A percentile compares a stretch with the other conserved stretches of the same genome.
Conservation (phyloP, 2,329 filamentous ascomycete genomes). For the Penicillium sp. region DNA sequence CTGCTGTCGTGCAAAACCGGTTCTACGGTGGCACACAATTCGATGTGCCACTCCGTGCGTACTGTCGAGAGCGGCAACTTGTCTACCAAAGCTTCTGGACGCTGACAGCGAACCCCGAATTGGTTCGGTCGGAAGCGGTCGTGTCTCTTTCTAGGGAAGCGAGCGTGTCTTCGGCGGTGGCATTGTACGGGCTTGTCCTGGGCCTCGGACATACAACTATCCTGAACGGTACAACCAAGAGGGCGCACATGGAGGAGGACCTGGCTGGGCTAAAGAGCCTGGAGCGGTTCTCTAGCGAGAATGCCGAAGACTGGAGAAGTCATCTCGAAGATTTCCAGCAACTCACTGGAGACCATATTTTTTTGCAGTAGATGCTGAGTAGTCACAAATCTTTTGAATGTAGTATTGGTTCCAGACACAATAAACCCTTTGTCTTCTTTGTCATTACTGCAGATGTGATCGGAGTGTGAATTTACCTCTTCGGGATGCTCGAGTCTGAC, state of each 20-base stretch:
- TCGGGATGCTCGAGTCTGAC: constrained; percentile 1
- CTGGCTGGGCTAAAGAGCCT: constrained; percentile 50
- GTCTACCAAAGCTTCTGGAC: constrained; percentile 67
- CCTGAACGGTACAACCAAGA: constrained; percentile 62
- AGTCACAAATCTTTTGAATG: background rate
- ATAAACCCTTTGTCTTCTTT: background rate
- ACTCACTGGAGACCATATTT: constrained; percentile 37
- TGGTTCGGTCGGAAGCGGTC: constrained; percentile 57
- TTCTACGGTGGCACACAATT: constrained; percentile 66
- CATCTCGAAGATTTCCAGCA: constrained; percentile 56
- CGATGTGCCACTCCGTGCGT: constrained; percentile 64
- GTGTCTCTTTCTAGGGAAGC: constrained; percentile 52
- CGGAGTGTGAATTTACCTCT: background rate
- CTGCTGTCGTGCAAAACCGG: constrained; percentile 75
- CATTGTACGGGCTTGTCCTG: constrained; percentile 63
- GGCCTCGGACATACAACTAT: constrained; percentile 56
- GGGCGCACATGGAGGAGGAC: constrained; percentile 58
- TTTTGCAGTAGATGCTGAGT: constrained; percentile 13
- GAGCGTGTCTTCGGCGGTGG: constrained; percentile 51
- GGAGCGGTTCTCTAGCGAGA: constrained; percentile 48
- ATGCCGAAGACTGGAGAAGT: constrained; percentile 56
- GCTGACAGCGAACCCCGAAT: constrained; percentile 60
- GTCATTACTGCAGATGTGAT: background rate
- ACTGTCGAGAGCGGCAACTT: constrained; percentile 58
- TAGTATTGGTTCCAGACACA: background rate